Evolutionary conservation across 306 rosid species (phyloP).

Genomic region (Begonia loranthoides): DNA sequence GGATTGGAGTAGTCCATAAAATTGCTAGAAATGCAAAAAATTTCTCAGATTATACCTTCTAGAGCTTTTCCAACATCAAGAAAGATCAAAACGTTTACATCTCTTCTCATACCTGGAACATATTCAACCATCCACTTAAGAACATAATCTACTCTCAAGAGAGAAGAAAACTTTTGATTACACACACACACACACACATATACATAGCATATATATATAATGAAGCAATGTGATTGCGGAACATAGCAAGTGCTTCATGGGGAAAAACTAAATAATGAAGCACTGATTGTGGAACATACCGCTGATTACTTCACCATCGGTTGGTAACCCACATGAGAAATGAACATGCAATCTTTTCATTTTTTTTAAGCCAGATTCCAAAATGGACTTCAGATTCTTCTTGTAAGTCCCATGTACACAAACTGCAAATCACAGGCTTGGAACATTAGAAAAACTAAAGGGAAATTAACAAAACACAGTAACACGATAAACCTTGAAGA

Average conservation of each 20-base stretch:
- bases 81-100: slow-evolving; percentile 61
- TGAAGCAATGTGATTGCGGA: too few relatives aligned
- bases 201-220: too few relatives aligned
- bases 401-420: slow-evolving; percentile 86
- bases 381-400: slow-evolving; percentile 63
- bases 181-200: too few relatives aligned
- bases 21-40: not conserved
- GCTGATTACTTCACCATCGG: slow-evolving; percentile 84
- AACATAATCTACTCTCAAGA: too few relatives aligned
- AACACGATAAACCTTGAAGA: too few relatives aligned
- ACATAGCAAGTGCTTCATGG: slow-evolving; percentile 26
- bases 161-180: too few relatives aligned
- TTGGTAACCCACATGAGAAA: slow-evolving; percentile 78
- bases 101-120: slow-evolving; percentile 68
- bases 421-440: slow-evolving; percentile 36
- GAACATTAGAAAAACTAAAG: slow-evolving; percentile 4
- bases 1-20: not conserved
- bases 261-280: too few relatives aligned
- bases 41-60: slow-evolving; percentile 35
- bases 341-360: slow-evolving; percentile 92
- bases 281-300: slow-evolving; percentile 26
- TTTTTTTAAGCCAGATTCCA: slow-evolving; percentile 66
- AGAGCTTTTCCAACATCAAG: slow-evolving; percentile 67
- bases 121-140: too few relatives aligned
- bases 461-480: too few relatives aligned